Evolutionary conservation across 1,139 yeast species (phyloP).

Genomic region (Debaryomyces coudertii): DNA sequence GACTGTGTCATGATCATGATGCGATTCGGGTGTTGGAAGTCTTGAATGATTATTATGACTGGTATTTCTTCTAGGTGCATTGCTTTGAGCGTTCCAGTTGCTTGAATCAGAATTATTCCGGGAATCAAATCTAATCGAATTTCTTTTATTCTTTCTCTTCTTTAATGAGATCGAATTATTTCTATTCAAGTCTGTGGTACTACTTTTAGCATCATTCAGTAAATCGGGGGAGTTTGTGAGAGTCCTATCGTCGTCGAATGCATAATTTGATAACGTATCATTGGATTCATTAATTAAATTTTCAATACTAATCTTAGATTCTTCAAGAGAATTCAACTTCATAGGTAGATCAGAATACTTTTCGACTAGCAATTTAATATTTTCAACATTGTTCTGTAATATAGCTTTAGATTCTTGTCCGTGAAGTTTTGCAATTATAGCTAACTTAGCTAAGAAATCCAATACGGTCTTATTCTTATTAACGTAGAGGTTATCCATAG

Average conservation of each 20-base stretch:
- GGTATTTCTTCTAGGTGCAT: slow-evolving; percentile 24
- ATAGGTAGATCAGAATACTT: slow-evolving; percentile 44
- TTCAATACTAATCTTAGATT: slow-evolving; percentile 37
- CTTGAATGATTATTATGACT: slow-evolving; percentile 17
- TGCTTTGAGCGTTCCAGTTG: slow-evolving; percentile 21
- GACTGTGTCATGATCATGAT: slow-evolving; percentile 14
- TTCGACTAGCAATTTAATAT: slow-evolving; percentile 31
- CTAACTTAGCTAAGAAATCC: slow-evolving; percentile 47
- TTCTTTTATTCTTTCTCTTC: slow-evolving; percentile 37
- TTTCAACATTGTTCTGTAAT: slow-evolving; percentile 36
- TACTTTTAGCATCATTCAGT: slow-evolving; percentile 17
- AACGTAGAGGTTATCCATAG: slow-evolving; percentile 49
- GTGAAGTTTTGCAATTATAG: slow-evolving; percentile 49
- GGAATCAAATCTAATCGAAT: slow-evolving; percentile 33
- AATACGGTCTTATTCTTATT: slow-evolving; percentile 51
- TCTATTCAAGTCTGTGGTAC: slow-evolving; percentile 23
- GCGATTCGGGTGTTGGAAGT: slow-evolving; percentile 34
- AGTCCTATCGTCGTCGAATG: slow-evolving; percentile 44
- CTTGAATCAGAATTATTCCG: slow-evolving; percentile 27
- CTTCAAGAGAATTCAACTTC: slow-evolving; percentile 31
- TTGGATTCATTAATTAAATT: slow-evolving; percentile 38
- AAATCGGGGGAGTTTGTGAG: slow-evolving; percentile 32
- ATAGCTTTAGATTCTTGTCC: slow-evolving; percentile 49
- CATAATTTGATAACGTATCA: slow-evolving; percentile 34
- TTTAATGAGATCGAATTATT: slow-evolving; percentile 31